Evolutionary conservation across 495 filamentous ascomycete genomes (phyloP), one percentile per base, ranked within the genome.

Genomic region (Thozetella sp.): DNA sequence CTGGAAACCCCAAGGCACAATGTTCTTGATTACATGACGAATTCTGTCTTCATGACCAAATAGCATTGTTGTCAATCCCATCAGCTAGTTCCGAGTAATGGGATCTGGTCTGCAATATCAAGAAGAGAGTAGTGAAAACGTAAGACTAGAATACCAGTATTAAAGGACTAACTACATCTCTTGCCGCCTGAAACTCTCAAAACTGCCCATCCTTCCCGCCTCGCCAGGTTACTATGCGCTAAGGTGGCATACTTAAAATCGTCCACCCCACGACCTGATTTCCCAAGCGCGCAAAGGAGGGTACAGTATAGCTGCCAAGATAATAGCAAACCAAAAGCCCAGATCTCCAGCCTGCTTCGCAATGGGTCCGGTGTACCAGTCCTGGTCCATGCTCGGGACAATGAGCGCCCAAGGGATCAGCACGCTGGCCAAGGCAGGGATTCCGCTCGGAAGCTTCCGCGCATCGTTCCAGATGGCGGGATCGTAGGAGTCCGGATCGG

Each of bases 311-410:
- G 71, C 62, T 59, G 72, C 72, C 11, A 81, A 63, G 0, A 75
- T 74, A 30, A 80, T 70, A 2, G 76, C 77, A 25, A 79, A 63
- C 65, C 80, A 77, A 58, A 82, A 80, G 0, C 78, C 79, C 22
- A 82, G 65, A 67, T 82, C 79, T 20, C 79, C 78, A 13, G 78
- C 76, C 22, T 67, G 69, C 68, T 72, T 55, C 1, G 77, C 77
- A 54, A 81, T 75, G 1, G 77, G 74, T 0, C 78, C 78, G 0
- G 71, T 72, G 58, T 74, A 81, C 77, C 78, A 81, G n/a, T 67
- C 72, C 57, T 75, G 73, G 19, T 69, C 71, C 78, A 81, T 81
- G 17, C 73, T 74, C 1, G 73, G 76, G n/a, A 80, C 71, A 45
- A 80, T 73, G 17, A 72, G 60, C 1, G 62, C 69, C 56, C 60